Evolutionary conservation across 169 alveolate genomes (phyloP), one percentile per base, ranked within the genome.

Genomic region (Cryptosporidium parvum): DNA sequence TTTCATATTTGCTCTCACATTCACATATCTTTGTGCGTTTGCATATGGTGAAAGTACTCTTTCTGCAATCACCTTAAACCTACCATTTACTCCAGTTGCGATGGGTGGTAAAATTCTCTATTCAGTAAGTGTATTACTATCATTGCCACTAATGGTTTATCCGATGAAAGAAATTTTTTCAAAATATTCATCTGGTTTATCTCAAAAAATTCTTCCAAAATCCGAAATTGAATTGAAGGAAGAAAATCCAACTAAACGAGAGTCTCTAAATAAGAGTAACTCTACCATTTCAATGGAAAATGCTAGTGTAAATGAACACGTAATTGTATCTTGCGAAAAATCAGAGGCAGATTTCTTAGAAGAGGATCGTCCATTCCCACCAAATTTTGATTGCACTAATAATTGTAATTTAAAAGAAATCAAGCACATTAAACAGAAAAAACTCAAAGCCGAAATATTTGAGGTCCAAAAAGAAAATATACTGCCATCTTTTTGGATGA

Each of bases 1-100:
- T 42, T 80, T 80, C 39, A 48, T 62, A 6, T 80, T 80, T 80
- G 75, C 89, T 33, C 67, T 67, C 23, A 48, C 56, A 61, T 80
- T 80, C 65, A 80, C 89, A 62, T 80, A 37, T 80, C 59, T 80
- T n/a, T 80, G 69, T 80, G 75, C 89, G 9, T 80, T 80, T 80
- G 89, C 89, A 39, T 80, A 80, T 62, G 89, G 89, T 10, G 52
- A 59, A 23, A 48, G 59, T 0, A 59, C 75, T 59, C 68, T 80
- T 35, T 26, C 75, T 39, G 80, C 89, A 80, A 80, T 80, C 2
- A 80, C 75, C 29, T 48, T 80, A 42, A 80, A 80, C 70, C 35
- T 80, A 7, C 89, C 89, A 9, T 80, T 80, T 42, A 80, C 89
- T 29, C 69, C 75, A 62, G 21, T 65, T 29, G 89, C 89, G 26